These are phyloP conservation scores for Nakaseomyces nivariensis DNA, from an alignment of 1,139 yeast species.

Conservation along the genomic window DNA sequence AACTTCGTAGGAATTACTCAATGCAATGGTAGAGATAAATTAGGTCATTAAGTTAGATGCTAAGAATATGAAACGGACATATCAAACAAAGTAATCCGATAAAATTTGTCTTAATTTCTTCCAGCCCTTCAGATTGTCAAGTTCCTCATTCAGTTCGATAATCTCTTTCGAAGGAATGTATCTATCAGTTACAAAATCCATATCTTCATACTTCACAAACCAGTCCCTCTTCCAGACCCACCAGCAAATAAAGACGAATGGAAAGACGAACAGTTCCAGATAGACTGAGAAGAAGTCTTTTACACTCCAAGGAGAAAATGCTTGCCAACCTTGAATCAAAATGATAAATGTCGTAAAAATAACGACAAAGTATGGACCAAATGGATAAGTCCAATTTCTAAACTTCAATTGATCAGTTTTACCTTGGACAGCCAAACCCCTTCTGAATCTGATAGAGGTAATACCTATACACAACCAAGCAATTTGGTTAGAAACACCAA, in stretches of 20 bases:
- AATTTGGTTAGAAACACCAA: conserved; percentile 33
- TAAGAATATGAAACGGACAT: background rate
- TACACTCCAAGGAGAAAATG: conserved; percentile 47
- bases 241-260: conserved; percentile 42
- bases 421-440: conserved; percentile 37
- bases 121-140: conserved; percentile 40
- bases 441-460: conserved; percentile 43
- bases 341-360: conserved; percentile 39
- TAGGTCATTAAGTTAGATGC: background rate
- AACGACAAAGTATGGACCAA: conserved; percentile 50
- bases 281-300: conserved; percentile 43
- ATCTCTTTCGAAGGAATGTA: conserved; percentile 46
- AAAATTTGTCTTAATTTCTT: conserved; percentile 33
- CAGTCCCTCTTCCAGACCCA: conserved; percentile 38
- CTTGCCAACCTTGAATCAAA: conserved; percentile 54
- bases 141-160: conserved; percentile 32
- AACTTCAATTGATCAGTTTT: conserved; percentile 30
- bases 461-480: conserved; percentile 35
- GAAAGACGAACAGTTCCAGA: conserved; percentile 39
- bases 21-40: background rate
- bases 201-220: conserved; percentile 40
- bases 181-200: conserved; percentile 56
- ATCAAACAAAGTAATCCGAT: conserved; percentile 28
- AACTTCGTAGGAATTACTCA: background rate
- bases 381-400: conserved; percentile 50